Percentiles rank a stretch among this genome's conserved stretches.
phyloP scores from a whole-genome alignment of 805 yeast species.

The Schizosaccharomyces octosporus region DNA sequence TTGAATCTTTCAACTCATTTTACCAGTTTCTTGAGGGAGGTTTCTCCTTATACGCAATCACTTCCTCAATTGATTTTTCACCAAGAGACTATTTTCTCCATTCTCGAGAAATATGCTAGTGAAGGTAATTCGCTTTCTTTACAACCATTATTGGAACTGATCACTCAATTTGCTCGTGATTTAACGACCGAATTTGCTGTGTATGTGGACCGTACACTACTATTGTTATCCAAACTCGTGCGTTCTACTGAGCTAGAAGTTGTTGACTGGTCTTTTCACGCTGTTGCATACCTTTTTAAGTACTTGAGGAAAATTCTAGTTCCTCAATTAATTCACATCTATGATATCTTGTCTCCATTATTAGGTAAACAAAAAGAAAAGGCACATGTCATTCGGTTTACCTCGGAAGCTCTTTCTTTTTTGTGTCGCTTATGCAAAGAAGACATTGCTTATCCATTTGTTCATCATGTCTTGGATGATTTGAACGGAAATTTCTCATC shows the following conservation, averaged over 20 bases:
- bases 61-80: constrained; percentile 63
- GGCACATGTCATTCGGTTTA: constrained; percentile 48
- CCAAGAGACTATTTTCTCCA: constrained; percentile 32
- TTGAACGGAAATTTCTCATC: constrained; percentile 16
- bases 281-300: constrained; percentile 72
- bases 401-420: constrained; percentile 77
- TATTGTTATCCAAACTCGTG: constrained; percentile 26
- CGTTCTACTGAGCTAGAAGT: constrained; percentile 30
- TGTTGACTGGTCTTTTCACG: constrained; percentile 56
- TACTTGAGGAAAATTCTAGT: constrained; percentile 46
- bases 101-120: constrained; percentile 23
- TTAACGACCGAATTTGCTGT: constrained; percentile 73
- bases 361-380: constrained; percentile 29
- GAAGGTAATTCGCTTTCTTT: constrained; percentile 43
- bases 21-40: constrained; percentile 32
- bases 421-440: constrained; percentile 42
- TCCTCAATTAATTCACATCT: constrained; percentile 44
- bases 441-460: constrained; percentile 22
- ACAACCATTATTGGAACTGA: constrained; percentile 57
- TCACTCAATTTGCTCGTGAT: constrained; percentile 76
- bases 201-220: constrained; percentile 32
- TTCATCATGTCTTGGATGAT: constrained; percentile 18
- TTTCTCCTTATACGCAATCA: constrained; percentile 34
- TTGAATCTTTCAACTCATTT: constrained; percentile 54
- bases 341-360: constrained; percentile 15